A percentile compares a stretch with the other conserved stretches of the same genome.
These are phyloP conservation scores for Apophysomyces variabilis DNA, from an alignment of 371 early-diverging fungal species.

Conservation along the genomic window DNA sequence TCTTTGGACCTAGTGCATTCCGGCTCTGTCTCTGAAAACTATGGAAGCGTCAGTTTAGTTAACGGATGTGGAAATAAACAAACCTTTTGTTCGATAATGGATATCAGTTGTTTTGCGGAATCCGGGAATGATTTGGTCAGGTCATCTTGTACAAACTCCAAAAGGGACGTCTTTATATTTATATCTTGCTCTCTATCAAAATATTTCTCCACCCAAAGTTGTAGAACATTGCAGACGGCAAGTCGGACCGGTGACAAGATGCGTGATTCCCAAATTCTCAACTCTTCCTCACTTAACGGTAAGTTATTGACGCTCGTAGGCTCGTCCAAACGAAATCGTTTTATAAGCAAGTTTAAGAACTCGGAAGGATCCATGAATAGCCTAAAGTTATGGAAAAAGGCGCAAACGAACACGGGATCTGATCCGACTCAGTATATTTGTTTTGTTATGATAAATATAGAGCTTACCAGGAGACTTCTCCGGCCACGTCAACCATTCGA, in stretches of 20 bases:
- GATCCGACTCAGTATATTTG: neutral
- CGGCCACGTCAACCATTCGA: slow-evolving; percentile 88
- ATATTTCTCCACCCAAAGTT: slow-evolving; percentile 89
- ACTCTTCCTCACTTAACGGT: slow-evolving; percentile 65
- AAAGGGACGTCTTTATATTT: slow-evolving; percentile 24
- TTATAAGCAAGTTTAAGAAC: slow-evolving; percentile 69
- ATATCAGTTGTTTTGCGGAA: slow-evolving; percentile 45
- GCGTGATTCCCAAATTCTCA: slow-evolving; percentile 78
- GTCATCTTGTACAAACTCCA: slow-evolving; percentile 31
- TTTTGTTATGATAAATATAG: neutral
- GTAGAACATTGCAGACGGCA: slow-evolving; percentile 87
- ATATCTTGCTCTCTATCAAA: slow-evolving; percentile 70
- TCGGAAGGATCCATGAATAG: slow-evolving; percentile 77
- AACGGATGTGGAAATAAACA: slow-evolving; percentile 5
- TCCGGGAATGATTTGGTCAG: slow-evolving; percentile 44
- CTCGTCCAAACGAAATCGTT: slow-evolving; percentile 75
- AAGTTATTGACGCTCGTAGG: slow-evolving; percentile 58
- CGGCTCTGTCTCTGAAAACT: neutral
- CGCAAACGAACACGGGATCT: slow-evolving; percentile 78
- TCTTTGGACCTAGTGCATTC: neutral
- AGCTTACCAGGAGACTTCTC: slow-evolving; percentile 60
- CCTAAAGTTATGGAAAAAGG: slow-evolving; percentile 91
- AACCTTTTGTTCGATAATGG: slow-evolving; percentile 41
- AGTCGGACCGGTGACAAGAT: slow-evolving; percentile 87
- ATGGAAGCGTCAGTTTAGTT: neutral